Evolutionary conservation across 1,139 yeast genomes (phyloP).

Genomic region (Zhuliangozyma parablackwelliae): DNA sequence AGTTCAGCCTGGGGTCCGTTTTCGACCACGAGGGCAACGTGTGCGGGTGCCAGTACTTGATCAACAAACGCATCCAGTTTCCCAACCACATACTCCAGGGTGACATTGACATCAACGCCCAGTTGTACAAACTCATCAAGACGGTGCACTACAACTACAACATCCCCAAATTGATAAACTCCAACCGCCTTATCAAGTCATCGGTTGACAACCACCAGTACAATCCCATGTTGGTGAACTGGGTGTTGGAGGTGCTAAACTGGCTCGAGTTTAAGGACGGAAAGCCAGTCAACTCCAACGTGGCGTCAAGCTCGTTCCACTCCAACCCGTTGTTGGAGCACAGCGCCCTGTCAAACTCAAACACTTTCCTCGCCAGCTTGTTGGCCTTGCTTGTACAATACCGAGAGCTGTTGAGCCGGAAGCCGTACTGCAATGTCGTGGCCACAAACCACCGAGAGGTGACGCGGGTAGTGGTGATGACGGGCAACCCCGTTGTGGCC

Average conservation of each 20-base stretch:
- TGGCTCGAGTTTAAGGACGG: constrained; percentile 65
- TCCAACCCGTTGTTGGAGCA: neutral
- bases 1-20: constrained; percentile 14
- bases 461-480: constrained; percentile 51
- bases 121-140: constrained; percentile 32
- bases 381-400: constrained; percentile 41
- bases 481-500: constrained; percentile 59
- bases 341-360: constrained; percentile 1
- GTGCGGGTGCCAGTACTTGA: constrained; percentile 20
- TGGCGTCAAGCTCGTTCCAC: constrained; percentile 4
- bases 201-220: constrained; percentile 12
- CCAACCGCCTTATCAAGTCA: constrained; percentile 28
- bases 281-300: constrained; percentile 3
- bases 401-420: constrained; percentile 29
- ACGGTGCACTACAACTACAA: constrained; percentile 38
- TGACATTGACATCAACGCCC: constrained; percentile 38
- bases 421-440: constrained; percentile 24
- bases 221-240: constrained; percentile 35
- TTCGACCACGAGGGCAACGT: constrained; percentile 8
- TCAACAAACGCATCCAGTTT: constrained; percentile 37
- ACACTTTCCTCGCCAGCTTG: constrained; percentile 40
- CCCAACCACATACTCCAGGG: constrained; percentile 34
- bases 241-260: constrained; percentile 55
- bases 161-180: constrained; percentile 43
- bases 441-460: constrained; percentile 22